A percentile compares a stretch with the other conserved stretches of the same genome.
Conservation (phyloP, 108 stramenopile genomes). For the Stephanodiscus triporus region DNA sequence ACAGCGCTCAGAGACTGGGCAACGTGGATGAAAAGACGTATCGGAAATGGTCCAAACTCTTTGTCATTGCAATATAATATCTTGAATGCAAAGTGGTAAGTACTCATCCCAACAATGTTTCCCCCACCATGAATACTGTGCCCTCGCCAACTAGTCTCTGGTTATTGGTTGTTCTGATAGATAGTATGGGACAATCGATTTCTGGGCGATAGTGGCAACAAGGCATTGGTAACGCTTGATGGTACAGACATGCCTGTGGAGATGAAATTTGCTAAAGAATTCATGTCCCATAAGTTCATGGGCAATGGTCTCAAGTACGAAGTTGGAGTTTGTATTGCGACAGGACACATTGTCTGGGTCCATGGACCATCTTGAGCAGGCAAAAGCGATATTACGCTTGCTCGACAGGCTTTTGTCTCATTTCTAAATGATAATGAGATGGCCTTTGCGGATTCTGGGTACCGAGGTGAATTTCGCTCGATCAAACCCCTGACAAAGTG, state of each 20-base stretch:
- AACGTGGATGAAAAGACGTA: conserved; percentile 33
- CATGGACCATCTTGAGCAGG: conserved; percentile 19
- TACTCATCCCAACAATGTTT: too few relatives aligned
- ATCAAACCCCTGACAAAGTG: conserved; percentile 13
- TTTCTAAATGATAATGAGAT: conserved; percentile 16
- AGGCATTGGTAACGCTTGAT: conserved; percentile 14
- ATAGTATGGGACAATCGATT: conserved; percentile 16
- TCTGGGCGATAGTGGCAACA: background rate
- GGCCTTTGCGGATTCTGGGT: conserved; percentile 16
- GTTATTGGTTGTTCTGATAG: background rate
- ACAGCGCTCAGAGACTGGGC: conserved; percentile 3
- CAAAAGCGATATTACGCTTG: conserved; percentile 16
- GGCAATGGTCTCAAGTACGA: conserved; percentile 27
- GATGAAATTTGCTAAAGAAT: conserved; percentile 8
- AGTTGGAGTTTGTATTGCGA: conserved; percentile 26
- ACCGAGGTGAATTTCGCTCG: background rate
- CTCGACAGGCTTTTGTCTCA: conserved; percentile 2
- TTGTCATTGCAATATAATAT: conserved; percentile 27
- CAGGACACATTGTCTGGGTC: conserved; percentile 33
- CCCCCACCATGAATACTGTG: too few relatives aligned
- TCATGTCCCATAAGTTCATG: conserved; percentile 29
- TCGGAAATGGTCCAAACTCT: conserved; percentile 25
- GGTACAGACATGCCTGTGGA: conserved; percentile 34
- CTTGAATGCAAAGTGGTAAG: too few relatives aligned
- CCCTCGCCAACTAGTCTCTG: too few relatives aligned